These are phyloP conservation scores for Chamaecrista fasciculata DNA, from an alignment of 306 rosid genomes.

Conservation along the genomic window DNA sequence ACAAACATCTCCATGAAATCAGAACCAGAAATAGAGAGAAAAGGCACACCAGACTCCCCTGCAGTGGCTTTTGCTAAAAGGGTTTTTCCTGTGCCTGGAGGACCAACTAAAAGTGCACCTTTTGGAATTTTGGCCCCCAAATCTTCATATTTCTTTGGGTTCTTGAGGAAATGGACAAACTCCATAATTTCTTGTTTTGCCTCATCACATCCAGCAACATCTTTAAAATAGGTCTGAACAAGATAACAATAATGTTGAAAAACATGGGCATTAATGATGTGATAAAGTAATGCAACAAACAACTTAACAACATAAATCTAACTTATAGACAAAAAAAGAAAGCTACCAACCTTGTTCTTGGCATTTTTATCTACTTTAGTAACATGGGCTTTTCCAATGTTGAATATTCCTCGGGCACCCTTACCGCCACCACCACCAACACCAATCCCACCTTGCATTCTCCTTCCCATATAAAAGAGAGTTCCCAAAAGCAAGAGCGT, in stretches of 20 bases:
- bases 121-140: slow-evolving; percentile 96
- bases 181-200: slow-evolving; percentile 97
- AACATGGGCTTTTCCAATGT: slow-evolving; percentile 88
- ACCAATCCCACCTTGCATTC: slow-evolving; percentile 85
- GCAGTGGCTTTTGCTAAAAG: slow-evolving; percentile 98
- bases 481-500: slow-evolving; percentile 69
- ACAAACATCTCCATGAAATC: slow-evolving; percentile 98
- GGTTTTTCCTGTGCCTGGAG: slow-evolving; percentile 99
- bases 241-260: neutral
- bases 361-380: slow-evolving; percentile 86
- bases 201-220: slow-evolving; percentile 98
- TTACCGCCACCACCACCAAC: slow-evolving; percentile 65
- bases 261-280: neutral
- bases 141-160: slow-evolving; percentile 89
- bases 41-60: slow-evolving; percentile 95
- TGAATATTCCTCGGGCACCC: slow-evolving; percentile 88
- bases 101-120: slow-evolving; percentile 95
- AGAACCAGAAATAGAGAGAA: slow-evolving; percentile 91
- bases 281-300: slow-evolving; percentile 10
- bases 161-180: slow-evolving; percentile 93
- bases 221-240: slow-evolving; percentile 73
- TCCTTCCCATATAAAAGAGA: slow-evolving; percentile 64
- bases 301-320: too few species aligned
- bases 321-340: slow-evolving; percentile 1
- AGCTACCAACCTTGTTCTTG: slow-evolving; percentile 68